Conservation (phyloP, 1,284 basidiomycete species). For the Kwoniella shivajii region DNA sequence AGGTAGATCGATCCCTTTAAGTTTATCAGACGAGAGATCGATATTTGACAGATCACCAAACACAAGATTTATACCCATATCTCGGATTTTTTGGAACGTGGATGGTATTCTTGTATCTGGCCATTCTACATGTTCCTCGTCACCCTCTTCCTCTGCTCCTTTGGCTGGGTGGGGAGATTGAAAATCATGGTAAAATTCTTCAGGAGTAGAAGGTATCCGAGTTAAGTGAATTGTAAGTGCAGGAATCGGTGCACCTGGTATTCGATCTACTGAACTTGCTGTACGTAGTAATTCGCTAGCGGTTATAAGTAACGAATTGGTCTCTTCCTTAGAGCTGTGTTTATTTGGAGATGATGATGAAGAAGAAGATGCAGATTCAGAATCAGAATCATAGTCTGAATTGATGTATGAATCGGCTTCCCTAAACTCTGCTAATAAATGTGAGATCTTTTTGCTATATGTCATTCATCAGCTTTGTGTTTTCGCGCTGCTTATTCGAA, state of each 20-base stretch:
- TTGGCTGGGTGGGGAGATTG: conserved; percentile 49
- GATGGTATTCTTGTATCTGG: conserved; percentile 63
- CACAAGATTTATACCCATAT: conserved; percentile 67
- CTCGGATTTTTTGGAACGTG: conserved; percentile 62
- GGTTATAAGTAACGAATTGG: conserved; percentile 24
- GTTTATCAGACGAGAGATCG: neutral
- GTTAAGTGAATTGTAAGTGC: conserved; percentile 67
- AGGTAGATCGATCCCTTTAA: neutral
- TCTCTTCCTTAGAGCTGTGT: neutral
- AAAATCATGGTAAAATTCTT: neutral
- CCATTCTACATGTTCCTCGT: conserved; percentile 24
- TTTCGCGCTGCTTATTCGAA: neutral
- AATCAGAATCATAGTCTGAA: conserved; percentile 36
- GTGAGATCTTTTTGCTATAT: conserved; percentile 65
- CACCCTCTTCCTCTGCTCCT: conserved; percentile 30
- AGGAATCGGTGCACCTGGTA: conserved; percentile 36
- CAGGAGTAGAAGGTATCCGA: conserved; percentile 55
- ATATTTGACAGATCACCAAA: conserved; percentile 61
- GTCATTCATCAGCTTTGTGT: neutral
- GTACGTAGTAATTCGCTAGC: conserved; percentile 57
- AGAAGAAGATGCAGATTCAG: conserved; percentile 55
- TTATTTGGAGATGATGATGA: neutral
- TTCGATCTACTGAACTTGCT: conserved; percentile 6
- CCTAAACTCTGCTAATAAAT: conserved; percentile 73
- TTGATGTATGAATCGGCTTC: conserved; percentile 77